These are phyloP conservation scores for Lepidium didymum DNA, from an alignment of 345 rosid genomes.

Conservation along the genomic window DNA sequence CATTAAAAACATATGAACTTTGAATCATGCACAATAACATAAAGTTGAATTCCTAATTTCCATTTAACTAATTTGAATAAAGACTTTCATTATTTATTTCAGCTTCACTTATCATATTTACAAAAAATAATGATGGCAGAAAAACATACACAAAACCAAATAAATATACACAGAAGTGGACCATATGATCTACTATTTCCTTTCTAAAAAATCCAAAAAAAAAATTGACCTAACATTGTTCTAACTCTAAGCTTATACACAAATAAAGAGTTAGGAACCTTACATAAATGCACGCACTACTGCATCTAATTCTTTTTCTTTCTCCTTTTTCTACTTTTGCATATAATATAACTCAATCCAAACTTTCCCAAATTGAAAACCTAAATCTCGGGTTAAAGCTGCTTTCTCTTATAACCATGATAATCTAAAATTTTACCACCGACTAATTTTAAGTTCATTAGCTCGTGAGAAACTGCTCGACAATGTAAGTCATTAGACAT, in stretches of 20 bases:
- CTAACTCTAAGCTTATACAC: slow-evolving; percentile 14
- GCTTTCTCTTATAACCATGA: too few species aligned
- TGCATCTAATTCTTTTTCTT: neutral
- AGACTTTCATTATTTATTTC: neutral
- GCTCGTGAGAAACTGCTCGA: too few species aligned
- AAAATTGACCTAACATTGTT: slow-evolving; percentile 16
- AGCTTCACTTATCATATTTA: neutral
- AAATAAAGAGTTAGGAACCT: slow-evolving; percentile 22
- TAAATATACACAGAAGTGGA: slow-evolving; percentile 13
- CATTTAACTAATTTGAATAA: neutral
- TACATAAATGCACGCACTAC: slow-evolving; percentile 13
- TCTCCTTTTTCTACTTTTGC: neutral
- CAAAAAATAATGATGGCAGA: neutral
- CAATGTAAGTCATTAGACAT: too few species aligned
- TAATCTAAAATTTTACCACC: too few species aligned
- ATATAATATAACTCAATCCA: neutral
- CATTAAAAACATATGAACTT: slow-evolving; percentile 8
- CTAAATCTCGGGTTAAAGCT: neutral
- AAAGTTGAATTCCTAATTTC: slow-evolving; percentile 2
- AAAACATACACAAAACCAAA: neutral
- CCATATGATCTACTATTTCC: slow-evolving; percentile 10
- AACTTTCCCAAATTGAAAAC: neutral
- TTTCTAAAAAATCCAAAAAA: slow-evolving; percentile 3
- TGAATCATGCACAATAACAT: slow-evolving; percentile 11
- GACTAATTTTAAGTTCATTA: too few species aligned